Evolutionary conservation across 225 moss, liverwort and hornwort genomes (phyloP), one percentile per base, ranked within the genome.

Genomic region (Marchantia paleacea): DNA sequence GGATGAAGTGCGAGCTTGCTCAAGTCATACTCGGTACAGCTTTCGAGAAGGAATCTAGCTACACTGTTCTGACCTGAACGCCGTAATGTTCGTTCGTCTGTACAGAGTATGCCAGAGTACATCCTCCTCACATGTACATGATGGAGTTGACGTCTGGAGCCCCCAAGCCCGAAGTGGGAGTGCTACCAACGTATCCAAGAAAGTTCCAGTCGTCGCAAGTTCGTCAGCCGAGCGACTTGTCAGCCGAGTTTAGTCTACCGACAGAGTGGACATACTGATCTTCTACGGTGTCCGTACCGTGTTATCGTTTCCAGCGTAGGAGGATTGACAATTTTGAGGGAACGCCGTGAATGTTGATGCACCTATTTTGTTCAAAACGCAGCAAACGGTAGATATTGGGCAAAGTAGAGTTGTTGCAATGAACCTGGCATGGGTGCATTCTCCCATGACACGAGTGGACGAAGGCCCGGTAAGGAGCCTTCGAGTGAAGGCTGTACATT

Each of bases 231-330:
- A 78, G 26, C 10, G 78, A 78, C n/a, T 12, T 57, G 16, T 68
- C 84, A 7, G 63, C 75, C 8, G 94, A 95, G 84, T 89, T 84
- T 8, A 83, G 91, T 75, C 87, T 95, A 24, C 94, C 94, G 0
- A 87, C 92, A 0, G 94, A 95, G 72, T 95, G 94, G 94, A 95
- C 89, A 6, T 95, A 95, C 64, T 95, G 75, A 84, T 22, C 11
- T 10, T 30, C 64, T 49, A 16, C 14, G 30, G 60, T 39, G 26
- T 2, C 15, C 75, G 30, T 31, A 39, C 60, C 0, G 76, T 63
- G 26, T 3, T 11, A 10, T 0, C 8, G 50, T 25, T 29, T 19
- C 24, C 24, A 57, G 28, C 16, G 4, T 72, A 80, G 55, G 75
- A 77, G 77, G 29, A 60, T 18, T 12, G 5, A 18, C 80, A 82